phyloP scores from a whole-genome alignment of 108 stramenopile species.

The Schizochytrium sp. region DNA sequence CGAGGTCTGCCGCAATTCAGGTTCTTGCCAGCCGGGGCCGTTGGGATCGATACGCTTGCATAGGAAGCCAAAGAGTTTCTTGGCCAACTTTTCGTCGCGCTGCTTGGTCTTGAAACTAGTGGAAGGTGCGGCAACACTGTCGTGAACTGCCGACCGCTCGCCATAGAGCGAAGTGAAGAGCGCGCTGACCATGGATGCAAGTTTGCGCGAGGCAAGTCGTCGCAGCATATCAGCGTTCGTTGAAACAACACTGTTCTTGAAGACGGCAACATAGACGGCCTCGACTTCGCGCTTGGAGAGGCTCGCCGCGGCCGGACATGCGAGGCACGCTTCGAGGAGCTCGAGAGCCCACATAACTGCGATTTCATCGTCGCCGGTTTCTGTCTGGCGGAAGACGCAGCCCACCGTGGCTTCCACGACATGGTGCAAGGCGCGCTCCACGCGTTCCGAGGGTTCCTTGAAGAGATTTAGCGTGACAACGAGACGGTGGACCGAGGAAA shows the following conservation, averaged over 20 bases:
- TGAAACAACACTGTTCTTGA: neutral
- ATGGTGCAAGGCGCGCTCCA: neutral
- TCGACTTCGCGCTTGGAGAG: neutral
- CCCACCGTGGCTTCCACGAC: neutral
- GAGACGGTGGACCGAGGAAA: neutral
- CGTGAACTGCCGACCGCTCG: neutral
- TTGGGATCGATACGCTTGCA: neutral
- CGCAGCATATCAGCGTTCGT: neutral
- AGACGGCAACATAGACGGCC: neutral
- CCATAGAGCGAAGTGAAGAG: neutral
- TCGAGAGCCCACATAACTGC: slow-evolving; percentile 4
- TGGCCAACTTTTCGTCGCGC: neutral
- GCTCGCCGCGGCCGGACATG: neutral
- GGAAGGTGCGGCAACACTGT: neutral
- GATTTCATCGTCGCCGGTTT: slow-evolving; percentile 9
- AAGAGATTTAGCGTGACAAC: neutral
- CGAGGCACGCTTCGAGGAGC: neutral
- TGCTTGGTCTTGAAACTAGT: neutral
- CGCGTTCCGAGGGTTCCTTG: neutral
- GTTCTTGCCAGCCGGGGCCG: neutral
- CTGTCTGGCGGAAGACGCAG: neutral
- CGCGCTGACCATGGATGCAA: neutral
- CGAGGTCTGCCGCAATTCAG: neutral
- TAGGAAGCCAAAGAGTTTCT: neutral
- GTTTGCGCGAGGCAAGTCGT: neutral